Evolutionary conservation across 352 stramenopile species (phyloP).

Genomic region (Globisporangium barbulae): DNA sequence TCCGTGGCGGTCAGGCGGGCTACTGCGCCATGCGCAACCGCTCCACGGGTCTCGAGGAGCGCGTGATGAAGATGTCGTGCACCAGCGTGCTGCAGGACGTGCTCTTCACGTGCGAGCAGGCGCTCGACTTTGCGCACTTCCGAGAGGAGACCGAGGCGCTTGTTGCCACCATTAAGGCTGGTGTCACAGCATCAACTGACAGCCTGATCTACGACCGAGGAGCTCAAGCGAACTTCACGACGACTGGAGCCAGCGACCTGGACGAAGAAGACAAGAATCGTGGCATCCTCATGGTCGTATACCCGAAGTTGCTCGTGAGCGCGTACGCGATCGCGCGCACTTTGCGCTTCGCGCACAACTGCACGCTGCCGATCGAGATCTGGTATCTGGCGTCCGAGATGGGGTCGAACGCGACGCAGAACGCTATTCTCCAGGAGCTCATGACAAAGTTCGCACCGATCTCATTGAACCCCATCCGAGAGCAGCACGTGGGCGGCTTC

Average conservation of each 20-base stretch:
- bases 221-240: neutral
- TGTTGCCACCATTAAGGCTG: neutral
- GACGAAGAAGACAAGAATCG: neutral
- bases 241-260: neutral
- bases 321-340: conserved; percentile 37
- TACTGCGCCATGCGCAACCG: conserved; percentile 51
- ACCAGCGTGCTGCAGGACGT: conserved; percentile 30
- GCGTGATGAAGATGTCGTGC: conserved; percentile 38
- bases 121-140: conserved; percentile 42
- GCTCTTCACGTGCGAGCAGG: conserved; percentile 40
- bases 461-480: conserved; percentile 25
- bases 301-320: conserved; percentile 46
- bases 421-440: conserved; percentile 25
- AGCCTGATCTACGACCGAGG: neutral
- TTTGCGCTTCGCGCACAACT: conserved; percentile 36
- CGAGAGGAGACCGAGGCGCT: conserved; percentile 8
- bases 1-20: conserved; percentile 33
- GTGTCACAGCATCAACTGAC: neutral
- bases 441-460: conserved; percentile 21
- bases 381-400: conserved; percentile 51
- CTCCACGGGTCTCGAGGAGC: conserved; percentile 28
- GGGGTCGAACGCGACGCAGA: conserved; percentile 19
- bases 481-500: conserved; percentile 32
- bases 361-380: conserved; percentile 50
- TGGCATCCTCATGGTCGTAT: conserved; percentile 56